Base-by-base conservation (phyloP, 2,329 filamentous ascomycete genomes). In the Pezicula rhizophila region DNA sequence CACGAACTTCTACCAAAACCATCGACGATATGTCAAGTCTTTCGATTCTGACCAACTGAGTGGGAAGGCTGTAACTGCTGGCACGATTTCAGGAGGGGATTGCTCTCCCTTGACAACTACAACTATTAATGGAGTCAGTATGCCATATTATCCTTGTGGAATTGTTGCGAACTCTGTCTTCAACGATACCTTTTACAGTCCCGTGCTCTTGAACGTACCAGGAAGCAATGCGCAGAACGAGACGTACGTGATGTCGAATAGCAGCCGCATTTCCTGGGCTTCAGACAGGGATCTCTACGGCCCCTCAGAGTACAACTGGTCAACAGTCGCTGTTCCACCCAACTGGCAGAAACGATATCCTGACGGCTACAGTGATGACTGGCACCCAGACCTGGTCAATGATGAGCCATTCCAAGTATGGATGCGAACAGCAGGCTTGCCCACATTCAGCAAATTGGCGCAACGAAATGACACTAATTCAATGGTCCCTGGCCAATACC, bases 1-100 rank as follows among this genome's bases (percentile, higher is more conserved):
- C 54, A 92, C 89, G 50, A 96, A 97, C 71, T 99, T 99, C 72
- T 97, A 97, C 73, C 93, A 99, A 70, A 99, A 99, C 66, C 93
- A 99, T 66, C 86, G 93, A 57, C 85, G 92, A 68, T 99, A 99
- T 60, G 93, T 96, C 52, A 87, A 89, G 64, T 95, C 89, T 1
- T 86, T 95, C 61, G 86, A 91, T 63, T 78, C 84, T 49, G 76
- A 87, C 46, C 93, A 99, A 68, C 75, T 99, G 46, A 87, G 85
- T 57, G 93, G 91, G 41, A 73, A 82, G 5, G 76, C 75, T 10
- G 77, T 87, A 15, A 72, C 74, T 28, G 78, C 76, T 49, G 59
- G 58, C 33, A 77, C 79, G 2, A 87, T 97, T 57, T 69, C 76
- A 28, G 70, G 70, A 28, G 85, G 89, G 35, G 78, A 84, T 51